Conservation (phyloP, 768 basidiomycete genomes). For the Leccinum arenicola region DNA sequence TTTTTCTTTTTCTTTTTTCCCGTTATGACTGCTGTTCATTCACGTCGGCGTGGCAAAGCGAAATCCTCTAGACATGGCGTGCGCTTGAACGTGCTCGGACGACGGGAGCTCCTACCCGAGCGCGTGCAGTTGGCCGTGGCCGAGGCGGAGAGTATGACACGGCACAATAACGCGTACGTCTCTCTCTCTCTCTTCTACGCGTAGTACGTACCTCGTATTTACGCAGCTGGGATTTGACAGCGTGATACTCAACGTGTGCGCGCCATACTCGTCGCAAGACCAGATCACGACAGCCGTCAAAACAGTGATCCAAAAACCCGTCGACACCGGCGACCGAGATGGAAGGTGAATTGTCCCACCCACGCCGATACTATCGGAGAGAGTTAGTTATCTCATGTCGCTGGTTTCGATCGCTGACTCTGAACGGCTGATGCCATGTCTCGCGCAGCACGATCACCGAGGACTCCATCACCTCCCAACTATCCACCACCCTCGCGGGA, state of each 20-base stretch:
- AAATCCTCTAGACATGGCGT: slow-evolving; percentile 78
- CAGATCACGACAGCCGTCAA: slow-evolving; percentile 82
- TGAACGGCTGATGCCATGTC: background rate
- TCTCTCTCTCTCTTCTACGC: background rate
- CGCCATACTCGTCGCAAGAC: slow-evolving; percentile 89
- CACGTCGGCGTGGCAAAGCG: slow-evolving; percentile 42
- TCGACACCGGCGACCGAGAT: slow-evolving; percentile 32
- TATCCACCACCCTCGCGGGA: slow-evolving; percentile 62
- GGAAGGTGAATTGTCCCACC: slow-evolving; percentile 16
- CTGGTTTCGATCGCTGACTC: background rate
- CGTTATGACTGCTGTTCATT: background rate
- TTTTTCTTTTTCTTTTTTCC: background rate
- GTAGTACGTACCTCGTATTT: background rate
- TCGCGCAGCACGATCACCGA: slow-evolving; percentile 54
- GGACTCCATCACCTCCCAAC: slow-evolving; percentile 58
- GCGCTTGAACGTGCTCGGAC: slow-evolving; percentile 79
- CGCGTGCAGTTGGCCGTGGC: slow-evolving; percentile 64
- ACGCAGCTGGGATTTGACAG: slow-evolving; percentile 39
- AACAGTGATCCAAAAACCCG: slow-evolving; percentile 30
- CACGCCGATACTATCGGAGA: no score
- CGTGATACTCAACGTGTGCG: slow-evolving; percentile 86
- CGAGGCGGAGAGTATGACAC: slow-evolving; percentile 76
- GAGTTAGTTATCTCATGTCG: slow-evolving; percentile 2
- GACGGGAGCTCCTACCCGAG: slow-evolving; percentile 71
- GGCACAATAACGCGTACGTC: slow-evolving; percentile 61